Conservation (phyloP, 148 eudicot species). For the Rheum nobile region DNA sequence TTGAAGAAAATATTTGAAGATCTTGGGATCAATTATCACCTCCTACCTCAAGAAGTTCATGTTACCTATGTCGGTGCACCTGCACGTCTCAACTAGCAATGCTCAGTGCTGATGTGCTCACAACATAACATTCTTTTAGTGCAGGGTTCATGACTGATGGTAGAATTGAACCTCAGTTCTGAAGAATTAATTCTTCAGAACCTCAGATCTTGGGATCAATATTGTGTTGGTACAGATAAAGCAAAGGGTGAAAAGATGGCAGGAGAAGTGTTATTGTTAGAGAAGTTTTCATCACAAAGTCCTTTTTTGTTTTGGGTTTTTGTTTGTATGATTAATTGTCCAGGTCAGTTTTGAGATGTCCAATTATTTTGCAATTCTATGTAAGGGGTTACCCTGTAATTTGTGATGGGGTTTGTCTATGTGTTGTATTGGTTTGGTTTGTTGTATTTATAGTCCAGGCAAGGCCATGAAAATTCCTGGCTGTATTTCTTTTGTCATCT, state of each 20-base stretch:
- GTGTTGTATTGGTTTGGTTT: background rate
- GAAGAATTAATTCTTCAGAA: too few species aligned
- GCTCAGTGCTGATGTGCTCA: background rate
- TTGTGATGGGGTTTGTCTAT: background rate
- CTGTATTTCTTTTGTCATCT: background rate
- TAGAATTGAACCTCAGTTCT: too few species aligned
- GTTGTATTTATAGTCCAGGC: background rate
- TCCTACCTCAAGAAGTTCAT: conserved; percentile 71
- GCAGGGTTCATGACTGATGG: background rate
- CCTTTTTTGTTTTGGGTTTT: background rate
- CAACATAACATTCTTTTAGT: background rate
- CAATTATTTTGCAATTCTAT: background rate
- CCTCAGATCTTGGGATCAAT: too few species aligned
- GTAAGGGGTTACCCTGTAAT: background rate
- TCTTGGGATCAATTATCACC: conserved; percentile 45
- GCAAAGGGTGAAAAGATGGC: background rate
- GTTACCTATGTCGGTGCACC: conserved; percentile 28
- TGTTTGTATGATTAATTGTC: background rate
- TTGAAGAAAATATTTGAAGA: conserved; percentile 72
- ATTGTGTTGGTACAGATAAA: background rate
- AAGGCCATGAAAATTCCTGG: background rate
- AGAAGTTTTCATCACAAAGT: background rate
- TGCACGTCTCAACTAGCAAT: conserved; percentile 4
- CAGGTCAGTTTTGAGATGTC: background rate
- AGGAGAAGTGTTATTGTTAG: background rate